A percentile compares a stretch with the other conserved stretches of the same genome.
phyloP scores from a whole-genome alignment of 2,329 filamentous ascomycete genomes.

The Exophiala phaeomuriformis region DNA sequence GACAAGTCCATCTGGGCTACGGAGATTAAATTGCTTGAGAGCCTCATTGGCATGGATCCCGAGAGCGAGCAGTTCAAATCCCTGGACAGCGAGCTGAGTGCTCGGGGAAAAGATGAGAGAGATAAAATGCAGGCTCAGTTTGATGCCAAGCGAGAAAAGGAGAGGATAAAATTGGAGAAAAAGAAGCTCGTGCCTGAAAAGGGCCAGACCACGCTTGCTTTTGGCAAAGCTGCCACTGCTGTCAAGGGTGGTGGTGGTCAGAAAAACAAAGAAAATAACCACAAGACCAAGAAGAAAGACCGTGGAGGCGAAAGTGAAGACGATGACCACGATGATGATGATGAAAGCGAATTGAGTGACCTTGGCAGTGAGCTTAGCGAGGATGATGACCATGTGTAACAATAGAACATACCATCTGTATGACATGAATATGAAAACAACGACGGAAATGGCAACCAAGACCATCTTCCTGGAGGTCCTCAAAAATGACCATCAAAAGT shows the following conservation, averaged over 20 bases:
- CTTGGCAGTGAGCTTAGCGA: slow-evolving; percentile 9
- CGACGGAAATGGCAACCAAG: no score
- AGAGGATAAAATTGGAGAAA: slow-evolving; percentile 46
- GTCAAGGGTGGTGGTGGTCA: slow-evolving; percentile 32
- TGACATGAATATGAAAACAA: no score
- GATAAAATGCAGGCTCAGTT: slow-evolving; percentile 70
- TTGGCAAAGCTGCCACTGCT: not conserved
- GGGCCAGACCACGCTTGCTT: slow-evolving; percentile 39
- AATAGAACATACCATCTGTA: no score
- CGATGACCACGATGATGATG: not conserved
- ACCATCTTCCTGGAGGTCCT: no score
- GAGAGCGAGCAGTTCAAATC: slow-evolving; percentile 64
- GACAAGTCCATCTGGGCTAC: slow-evolving; percentile 81
- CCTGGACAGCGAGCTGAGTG: slow-evolving; percentile 59
- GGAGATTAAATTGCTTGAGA: slow-evolving; percentile 91
- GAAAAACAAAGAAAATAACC: slow-evolving; percentile 19
- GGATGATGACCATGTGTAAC: not conserved
- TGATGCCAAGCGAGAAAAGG: slow-evolving; percentile 63
- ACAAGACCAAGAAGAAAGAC: slow-evolving; percentile 31
- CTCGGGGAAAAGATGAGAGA: slow-evolving; percentile 62
- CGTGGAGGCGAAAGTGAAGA: slow-evolving; percentile 32
- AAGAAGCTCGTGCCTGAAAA: slow-evolving; percentile 45
- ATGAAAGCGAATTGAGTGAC: slow-evolving; percentile 15
- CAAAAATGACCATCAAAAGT: no score
- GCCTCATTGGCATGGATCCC: slow-evolving; percentile 73